Conservation (phyloP, 345 rosid genomes). For the Rhodomyrtus tomentosa region DNA sequence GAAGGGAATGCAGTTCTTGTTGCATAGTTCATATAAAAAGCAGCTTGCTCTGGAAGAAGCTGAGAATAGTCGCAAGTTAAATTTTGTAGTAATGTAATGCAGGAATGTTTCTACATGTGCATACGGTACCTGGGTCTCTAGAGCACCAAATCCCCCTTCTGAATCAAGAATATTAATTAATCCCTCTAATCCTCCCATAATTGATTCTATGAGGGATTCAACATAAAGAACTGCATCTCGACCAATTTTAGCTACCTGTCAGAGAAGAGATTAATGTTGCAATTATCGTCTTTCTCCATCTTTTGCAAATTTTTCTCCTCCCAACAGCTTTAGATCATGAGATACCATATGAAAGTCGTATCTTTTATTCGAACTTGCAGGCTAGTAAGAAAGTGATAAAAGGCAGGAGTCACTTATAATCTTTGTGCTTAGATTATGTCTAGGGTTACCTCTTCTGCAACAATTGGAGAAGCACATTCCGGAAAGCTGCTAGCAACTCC, state of each 20-base stretch:
- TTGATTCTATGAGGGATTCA: constrained; percentile 96
- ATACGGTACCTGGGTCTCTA: constrained; percentile 72
- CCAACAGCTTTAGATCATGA: not conserved
- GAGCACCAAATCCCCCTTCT: constrained; percentile 98
- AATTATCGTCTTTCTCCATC: not conserved
- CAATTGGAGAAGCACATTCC: constrained; percentile 89
- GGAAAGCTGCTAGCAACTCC: constrained; percentile 98
- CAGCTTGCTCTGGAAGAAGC: constrained; percentile 99
- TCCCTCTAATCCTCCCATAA: constrained; percentile 99
- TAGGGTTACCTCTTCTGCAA: constrained; percentile 82
- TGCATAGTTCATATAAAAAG: constrained; percentile 68
- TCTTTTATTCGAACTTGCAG: not conserved
- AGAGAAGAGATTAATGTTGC: constrained; percentile 2
- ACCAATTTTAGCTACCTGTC: constrained; percentile 89
- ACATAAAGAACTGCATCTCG: constrained; percentile 94
- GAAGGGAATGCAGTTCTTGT: constrained; percentile 56
- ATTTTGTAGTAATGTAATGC: not conserved
- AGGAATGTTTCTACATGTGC: not conserved
- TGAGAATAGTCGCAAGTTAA: constrained; percentile 31
- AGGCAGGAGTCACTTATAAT: not conserved
- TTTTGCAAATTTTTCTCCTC: not conserved
- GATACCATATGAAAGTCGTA: not conserved
- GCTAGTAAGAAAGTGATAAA: not conserved
- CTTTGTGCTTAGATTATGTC: not conserved
- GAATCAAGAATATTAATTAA: constrained; percentile 97